Evolutionary conservation across 2,329 filamentous ascomycete species (phyloP).

Genomic region (Diaporthe sp.): DNA sequence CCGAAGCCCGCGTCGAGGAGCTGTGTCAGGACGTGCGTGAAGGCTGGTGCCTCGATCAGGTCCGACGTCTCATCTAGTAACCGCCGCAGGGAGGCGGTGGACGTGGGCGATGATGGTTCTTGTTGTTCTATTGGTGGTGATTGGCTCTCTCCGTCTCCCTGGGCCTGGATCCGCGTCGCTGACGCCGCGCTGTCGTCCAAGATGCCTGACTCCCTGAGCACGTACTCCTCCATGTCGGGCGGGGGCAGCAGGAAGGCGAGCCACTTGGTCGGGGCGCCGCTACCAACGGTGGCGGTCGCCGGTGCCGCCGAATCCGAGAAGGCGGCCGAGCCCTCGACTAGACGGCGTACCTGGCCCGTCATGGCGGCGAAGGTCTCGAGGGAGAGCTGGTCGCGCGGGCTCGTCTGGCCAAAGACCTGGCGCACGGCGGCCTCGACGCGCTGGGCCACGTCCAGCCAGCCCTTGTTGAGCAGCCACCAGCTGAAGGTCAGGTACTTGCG

Average conservation of each 20-base stretch:
- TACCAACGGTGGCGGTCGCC: background rate
- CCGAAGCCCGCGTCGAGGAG: constrained; percentile 91
- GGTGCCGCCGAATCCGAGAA: constrained; percentile 22
- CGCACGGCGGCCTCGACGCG: constrained; percentile 88
- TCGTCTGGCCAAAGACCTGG: constrained; percentile 89
- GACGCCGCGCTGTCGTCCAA: constrained; percentile 62
- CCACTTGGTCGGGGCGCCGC: constrained; percentile 73
- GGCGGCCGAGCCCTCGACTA: constrained; percentile 75
- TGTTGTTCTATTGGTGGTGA: constrained; percentile 34
- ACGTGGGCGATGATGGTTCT: constrained; percentile 53
- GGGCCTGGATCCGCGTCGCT: constrained; percentile 34
- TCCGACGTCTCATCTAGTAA: constrained; percentile 97
- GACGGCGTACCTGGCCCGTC: constrained; percentile 84
- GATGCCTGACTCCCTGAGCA: constrained; percentile 89
- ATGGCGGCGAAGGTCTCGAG: constrained; percentile 84
- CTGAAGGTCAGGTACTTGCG: constrained; percentile 94
- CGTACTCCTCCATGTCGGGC: constrained; percentile 80
- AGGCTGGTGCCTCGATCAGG: constrained; percentile 92
- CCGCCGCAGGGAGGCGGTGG: constrained; percentile 76
- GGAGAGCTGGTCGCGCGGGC: constrained; percentile 88
- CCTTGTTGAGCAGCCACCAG: constrained; percentile 96
- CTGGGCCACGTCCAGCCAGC: constrained; percentile 85
- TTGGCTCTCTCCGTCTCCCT: background rate
- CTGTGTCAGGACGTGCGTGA: constrained; percentile 86
- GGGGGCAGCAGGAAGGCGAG: constrained; percentile 86